Conservation (phyloP, 169 alveolate species). For the Prorocentrum cordatum region DNA sequence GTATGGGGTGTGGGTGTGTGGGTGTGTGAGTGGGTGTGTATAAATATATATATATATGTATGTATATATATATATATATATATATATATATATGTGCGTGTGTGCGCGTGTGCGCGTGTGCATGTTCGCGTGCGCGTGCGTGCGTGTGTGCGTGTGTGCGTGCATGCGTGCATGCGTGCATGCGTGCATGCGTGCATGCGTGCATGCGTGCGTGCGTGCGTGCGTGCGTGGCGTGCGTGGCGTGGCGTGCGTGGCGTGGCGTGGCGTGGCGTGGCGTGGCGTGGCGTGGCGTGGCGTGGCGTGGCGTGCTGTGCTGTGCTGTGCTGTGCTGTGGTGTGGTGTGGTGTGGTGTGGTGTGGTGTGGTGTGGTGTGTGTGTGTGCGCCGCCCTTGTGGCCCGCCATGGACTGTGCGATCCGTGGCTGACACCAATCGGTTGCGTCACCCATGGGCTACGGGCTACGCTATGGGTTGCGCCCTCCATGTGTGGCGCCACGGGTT, state of each 20-base stretch:
- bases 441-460: too few relatives aligned
- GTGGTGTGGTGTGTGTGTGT: neutral
- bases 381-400: too few relatives aligned
- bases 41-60: too few relatives aligned
- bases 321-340: neutral
- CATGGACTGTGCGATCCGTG: too few relatives aligned
- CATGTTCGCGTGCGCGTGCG: neutral
- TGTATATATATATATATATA: too few relatives aligned
- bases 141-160: neutral
- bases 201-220: neutral
- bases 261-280: slow-evolving; percentile 11
- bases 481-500: too few relatives aligned
- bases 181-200: neutral
- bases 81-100: neutral
- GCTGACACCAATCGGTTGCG: too few relatives aligned
- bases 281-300: slow-evolving; percentile 11
- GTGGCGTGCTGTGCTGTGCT: neutral
- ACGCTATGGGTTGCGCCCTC: too few relatives aligned
- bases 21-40: too few relatives aligned
- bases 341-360: neutral
- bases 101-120: neutral
- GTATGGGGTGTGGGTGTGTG: too few relatives aligned
- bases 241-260: slow-evolving; percentile 7
- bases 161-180: neutral
- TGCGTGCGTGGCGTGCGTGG: slow-evolving; percentile 10